phyloP scores from a whole-genome alignment of 2,329 filamentous ascomycete genomes.

The Lachnellula willkommii region DNA sequence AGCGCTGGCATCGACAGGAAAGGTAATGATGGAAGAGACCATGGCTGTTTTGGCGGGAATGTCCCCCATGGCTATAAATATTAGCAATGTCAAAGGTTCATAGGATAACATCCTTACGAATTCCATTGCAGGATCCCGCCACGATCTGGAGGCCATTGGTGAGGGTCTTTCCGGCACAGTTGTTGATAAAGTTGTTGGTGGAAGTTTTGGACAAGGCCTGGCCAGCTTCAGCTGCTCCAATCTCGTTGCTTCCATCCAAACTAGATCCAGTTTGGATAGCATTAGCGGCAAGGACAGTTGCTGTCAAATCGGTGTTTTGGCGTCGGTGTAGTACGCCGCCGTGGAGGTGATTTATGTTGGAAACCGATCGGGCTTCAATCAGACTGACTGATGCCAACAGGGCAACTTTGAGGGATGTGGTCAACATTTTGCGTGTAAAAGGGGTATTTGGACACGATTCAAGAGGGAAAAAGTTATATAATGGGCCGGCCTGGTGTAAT shows the following conservation, averaged over 20 bases:
- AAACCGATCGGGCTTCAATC: conserved; percentile 17
- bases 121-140: conserved; percentile 55
- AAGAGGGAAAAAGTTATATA: conserved; percentile 8
- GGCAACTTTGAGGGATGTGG: conserved; percentile 18
- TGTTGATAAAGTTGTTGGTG: conserved; percentile 33
- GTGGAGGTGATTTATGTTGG: conserved; percentile 15
- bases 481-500: conserved; percentile 18
- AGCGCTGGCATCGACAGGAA: conserved; percentile 16
- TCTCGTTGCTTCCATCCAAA: conserved; percentile 22
- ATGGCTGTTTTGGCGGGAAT: conserved; percentile 29
- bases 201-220: conserved; percentile 28
- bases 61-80: conserved; percentile 31
- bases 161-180: conserved; percentile 36
- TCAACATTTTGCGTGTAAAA: conserved; percentile 20
- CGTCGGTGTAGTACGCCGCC: background rate
- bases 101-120: conserved; percentile 25
- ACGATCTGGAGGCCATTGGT: conserved; percentile 57
- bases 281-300: conserved; percentile 20
- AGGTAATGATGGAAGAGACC: conserved; percentile 28
- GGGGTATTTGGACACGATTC: conserved; percentile 2
- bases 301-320: conserved; percentile 10
- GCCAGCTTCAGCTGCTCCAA: conserved; percentile 21
- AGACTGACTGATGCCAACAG: conserved; percentile 23
- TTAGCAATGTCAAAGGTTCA: background rate
- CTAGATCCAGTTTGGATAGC: conserved; percentile 29